Percentiles rank a stretch among this genome's conserved stretches.
Conservation (phyloP, 768 basidiomycete genomes). For the Lyophyllum decastes region DNA sequence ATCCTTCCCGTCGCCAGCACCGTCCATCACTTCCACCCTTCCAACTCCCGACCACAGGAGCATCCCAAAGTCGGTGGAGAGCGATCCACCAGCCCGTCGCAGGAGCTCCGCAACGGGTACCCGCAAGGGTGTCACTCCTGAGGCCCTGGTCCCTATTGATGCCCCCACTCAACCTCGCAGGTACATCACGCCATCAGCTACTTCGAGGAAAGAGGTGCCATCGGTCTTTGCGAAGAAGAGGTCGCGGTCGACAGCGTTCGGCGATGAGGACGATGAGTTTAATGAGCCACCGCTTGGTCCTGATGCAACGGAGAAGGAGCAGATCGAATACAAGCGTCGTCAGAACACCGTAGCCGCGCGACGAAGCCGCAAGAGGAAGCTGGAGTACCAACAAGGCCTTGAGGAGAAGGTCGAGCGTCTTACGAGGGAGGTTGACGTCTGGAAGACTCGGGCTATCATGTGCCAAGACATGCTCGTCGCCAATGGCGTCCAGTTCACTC, state of each 20-base stretch:
- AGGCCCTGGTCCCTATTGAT: conserved; percentile 63
- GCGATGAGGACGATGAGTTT: conserved; percentile 51
- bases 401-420: conserved; percentile 50
- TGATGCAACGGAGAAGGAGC: conserved; percentile 52
- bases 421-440: conserved; percentile 52
- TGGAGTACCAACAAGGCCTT: conserved; percentile 64
- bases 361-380: conserved; percentile 72
- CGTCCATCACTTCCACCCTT: conserved; percentile 13
- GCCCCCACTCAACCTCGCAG: conserved; percentile 76
- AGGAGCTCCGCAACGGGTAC: conserved; percentile 59
- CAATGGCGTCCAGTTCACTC: conserved; percentile 46
- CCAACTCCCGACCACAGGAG: conserved; percentile 14
- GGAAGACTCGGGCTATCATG: conserved; percentile 49
- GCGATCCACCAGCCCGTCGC: conserved; percentile 26
- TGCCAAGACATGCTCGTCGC: conserved; percentile 46
- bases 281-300: conserved; percentile 33
- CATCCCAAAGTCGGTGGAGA: neutral
- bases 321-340: conserved; percentile 76
- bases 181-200: conserved; percentile 64
- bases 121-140: conserved; percentile 66
- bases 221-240: conserved; percentile 68
- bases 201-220: conserved; percentile 75
- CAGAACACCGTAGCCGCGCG: conserved; percentile 84
- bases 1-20: conserved; percentile 8
- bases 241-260: conserved; percentile 44